Evolutionary conservation across 306 rosid genomes (phyloP), one percentile per base, ranked within the genome.

Genomic region (Castanea sativa): DNA sequence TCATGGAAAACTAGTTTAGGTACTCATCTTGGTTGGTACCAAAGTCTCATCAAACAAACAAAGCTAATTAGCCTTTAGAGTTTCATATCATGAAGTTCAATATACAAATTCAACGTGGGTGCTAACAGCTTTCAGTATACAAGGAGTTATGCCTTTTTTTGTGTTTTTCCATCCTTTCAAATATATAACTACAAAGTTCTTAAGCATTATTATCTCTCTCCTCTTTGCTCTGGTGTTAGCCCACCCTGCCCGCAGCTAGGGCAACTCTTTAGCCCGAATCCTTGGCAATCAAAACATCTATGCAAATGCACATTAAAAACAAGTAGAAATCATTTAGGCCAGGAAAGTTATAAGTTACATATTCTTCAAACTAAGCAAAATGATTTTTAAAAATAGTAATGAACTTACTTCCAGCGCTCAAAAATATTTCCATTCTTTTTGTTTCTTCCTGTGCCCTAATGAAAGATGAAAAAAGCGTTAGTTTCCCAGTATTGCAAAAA

Each of bases 381-480:
- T 15, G 0, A 74, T 25, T 56, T 38, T 67, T 16, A 11, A 51
- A 61, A 27, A n/a, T 29, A 38, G 3, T 57, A 55, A 10, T 58
- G 30, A 73, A 78, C 91, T 91, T 76, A 94, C 97, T 94, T 94
- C 98, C 97, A 92, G 0, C 98, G 88, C 81, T 94, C 98, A 81
- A 94, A 94, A 29, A 94, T 89, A 76, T 94, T 94, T 53, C 94
- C 98, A 63, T 94, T 89, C 84, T 94, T 94, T 60, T 91, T 94
- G 71, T 92, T 94, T 85, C 79, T 92, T 71, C 97, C 98, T 0
- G 96, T 84, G 4, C 98, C 98, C 98, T 92, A 86, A 49, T 12
- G 14, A 49, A 55, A 71, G 81, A 8, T 20, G 51, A 51, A 38
- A 75, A 12, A 27, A 4, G 35, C 27, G 10, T 32, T 13, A 8